These are phyloP conservation scores for Lotmaria passim DNA, from an alignment of 208 protist species.

Conservation along the genomic window DNA sequence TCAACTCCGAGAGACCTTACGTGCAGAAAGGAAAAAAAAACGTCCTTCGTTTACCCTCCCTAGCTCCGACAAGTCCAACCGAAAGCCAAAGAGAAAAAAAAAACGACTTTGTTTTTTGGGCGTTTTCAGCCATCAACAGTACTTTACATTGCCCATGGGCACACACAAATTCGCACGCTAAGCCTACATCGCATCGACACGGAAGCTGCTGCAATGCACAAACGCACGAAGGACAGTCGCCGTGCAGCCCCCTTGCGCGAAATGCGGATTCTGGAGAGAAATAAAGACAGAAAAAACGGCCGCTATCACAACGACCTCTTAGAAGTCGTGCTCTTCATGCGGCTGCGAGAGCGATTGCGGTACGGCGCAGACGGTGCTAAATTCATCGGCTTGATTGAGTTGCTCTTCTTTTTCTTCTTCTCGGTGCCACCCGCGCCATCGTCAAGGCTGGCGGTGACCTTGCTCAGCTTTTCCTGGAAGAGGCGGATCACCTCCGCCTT, in stretches of 20 bases:
- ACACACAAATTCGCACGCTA: no score
- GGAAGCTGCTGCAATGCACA: no score
- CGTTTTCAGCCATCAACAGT: no score
- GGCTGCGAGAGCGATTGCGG: constrained; percentile 45
- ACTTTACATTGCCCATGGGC: no score
- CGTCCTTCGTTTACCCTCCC: no score
- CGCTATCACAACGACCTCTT: no score
- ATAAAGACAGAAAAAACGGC: no score
- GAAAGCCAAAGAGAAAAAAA: constrained; percentile 1
- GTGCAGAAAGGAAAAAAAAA: not conserved
- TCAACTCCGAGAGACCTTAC: no score
- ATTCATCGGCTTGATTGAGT: constrained; percentile 68
- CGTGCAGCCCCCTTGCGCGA: not conserved
- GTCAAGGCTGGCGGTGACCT: constrained; percentile 43
- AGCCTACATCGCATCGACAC: no score
- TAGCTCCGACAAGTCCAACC: no score
- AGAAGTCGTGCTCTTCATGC: constrained; percentile 26
- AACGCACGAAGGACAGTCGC: no score
- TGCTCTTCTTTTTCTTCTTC: constrained; percentile 60
- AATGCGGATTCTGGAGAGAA: no score
- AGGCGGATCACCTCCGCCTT: constrained; percentile 50
- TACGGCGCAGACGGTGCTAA: constrained; percentile 80
- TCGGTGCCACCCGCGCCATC: constrained; percentile 16
- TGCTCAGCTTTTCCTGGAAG: constrained; percentile 69
- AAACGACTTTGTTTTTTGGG: not conserved